Conservation (phyloP, 1,139 yeast species). For the Suhomyces bokatorum region DNA sequence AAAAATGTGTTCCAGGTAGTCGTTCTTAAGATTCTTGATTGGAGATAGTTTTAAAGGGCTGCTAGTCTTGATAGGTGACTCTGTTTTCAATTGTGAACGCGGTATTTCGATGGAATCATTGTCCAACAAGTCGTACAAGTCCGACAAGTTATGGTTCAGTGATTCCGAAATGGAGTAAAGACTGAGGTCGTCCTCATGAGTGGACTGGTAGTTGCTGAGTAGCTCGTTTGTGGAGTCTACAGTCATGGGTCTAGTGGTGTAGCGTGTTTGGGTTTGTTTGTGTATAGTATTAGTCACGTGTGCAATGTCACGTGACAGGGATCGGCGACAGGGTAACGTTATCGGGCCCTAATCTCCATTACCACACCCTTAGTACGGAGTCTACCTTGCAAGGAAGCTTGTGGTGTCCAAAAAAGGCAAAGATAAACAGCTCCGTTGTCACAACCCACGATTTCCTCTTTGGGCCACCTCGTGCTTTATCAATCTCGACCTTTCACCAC, state of each 20-base stretch:
- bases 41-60: slow-evolving; percentile 19
- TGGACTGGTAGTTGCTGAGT: slow-evolving; percentile 14
- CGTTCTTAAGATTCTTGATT: slow-evolving; percentile 19
- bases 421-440: too few relatives aligned
- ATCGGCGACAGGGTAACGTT: too few relatives aligned
- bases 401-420: too few relatives aligned
- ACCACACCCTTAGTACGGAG: too few relatives aligned
- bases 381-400: too few relatives aligned
- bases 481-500: neutral
- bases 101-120: slow-evolving; percentile 19
- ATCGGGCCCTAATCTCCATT: too few relatives aligned
- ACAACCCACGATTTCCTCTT: too few relatives aligned
- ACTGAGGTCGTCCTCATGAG: slow-evolving; percentile 17
- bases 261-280: slow-evolving; percentile 1
- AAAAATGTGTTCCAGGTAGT: slow-evolving; percentile 22
- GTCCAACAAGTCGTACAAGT: slow-evolving; percentile 17
- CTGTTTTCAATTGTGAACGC: slow-evolving; percentile 14
- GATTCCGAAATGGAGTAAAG: slow-evolving; percentile 14
- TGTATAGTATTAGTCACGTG: neutral
- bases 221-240: slow-evolving; percentile 21
- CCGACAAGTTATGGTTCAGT: slow-evolving; percentile 14
- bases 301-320: neutral
- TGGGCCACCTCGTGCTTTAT: neutral
- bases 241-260: slow-evolving; percentile 1
- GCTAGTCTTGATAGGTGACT: slow-evolving; percentile 16